Percentiles rank a stretch among this genome's conserved stretches.
Conservation (phyloP, 2,329 filamentous ascomycete genomes). For the Clarireedia monteithiana region DNA sequence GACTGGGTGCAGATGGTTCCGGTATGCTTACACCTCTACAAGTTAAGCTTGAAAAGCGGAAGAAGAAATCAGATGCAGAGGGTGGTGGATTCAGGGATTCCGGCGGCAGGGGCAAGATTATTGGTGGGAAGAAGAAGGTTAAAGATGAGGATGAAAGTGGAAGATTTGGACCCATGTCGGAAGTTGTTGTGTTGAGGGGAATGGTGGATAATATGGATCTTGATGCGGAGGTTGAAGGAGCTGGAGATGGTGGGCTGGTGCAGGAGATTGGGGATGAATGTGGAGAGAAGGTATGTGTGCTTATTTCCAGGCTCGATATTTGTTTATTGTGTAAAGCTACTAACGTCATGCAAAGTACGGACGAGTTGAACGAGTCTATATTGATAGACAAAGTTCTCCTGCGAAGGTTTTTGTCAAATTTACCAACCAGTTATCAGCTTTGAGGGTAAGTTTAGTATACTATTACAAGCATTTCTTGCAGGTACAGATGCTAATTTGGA, state of each 20-base stretch:
- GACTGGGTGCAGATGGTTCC: slow-evolving; percentile 71
- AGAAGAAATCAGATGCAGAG: slow-evolving; percentile 69
- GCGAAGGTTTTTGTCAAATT: slow-evolving; percentile 88
- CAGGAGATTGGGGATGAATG: slow-evolving; percentile 97
- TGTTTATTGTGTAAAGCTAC: slow-evolving; percentile 2
- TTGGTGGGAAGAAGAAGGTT: slow-evolving; percentile 56
- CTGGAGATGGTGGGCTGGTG: slow-evolving; percentile 57
- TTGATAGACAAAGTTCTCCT: slow-evolving; percentile 51
- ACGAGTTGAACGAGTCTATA: slow-evolving; percentile 69
- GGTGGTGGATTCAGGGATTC: slow-evolving; percentile 68
- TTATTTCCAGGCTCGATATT: neutral
- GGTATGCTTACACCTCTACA: slow-evolving; percentile 81
- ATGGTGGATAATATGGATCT: slow-evolving; percentile 86
- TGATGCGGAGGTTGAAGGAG: slow-evolving; percentile 62
- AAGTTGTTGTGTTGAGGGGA: slow-evolving; percentile 72
- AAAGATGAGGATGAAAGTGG: slow-evolving; percentile 35
- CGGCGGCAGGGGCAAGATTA: slow-evolving; percentile 66
- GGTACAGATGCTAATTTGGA: slow-evolving; percentile 15
- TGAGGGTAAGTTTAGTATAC: slow-evolving; percentile 54
- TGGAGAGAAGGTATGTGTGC: slow-evolving; percentile 56
- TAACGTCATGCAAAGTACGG: slow-evolving; percentile 53
- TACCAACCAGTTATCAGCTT: slow-evolving; percentile 72
- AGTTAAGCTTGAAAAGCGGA: slow-evolving; percentile 78
- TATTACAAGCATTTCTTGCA: neutral
- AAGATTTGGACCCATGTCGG: slow-evolving; percentile 66